Percentiles rank a stretch among this genome's conserved stretches.
Conservation (phyloP, 2,329 filamentous ascomycete species). For the Juglanconis sp. region DNA sequence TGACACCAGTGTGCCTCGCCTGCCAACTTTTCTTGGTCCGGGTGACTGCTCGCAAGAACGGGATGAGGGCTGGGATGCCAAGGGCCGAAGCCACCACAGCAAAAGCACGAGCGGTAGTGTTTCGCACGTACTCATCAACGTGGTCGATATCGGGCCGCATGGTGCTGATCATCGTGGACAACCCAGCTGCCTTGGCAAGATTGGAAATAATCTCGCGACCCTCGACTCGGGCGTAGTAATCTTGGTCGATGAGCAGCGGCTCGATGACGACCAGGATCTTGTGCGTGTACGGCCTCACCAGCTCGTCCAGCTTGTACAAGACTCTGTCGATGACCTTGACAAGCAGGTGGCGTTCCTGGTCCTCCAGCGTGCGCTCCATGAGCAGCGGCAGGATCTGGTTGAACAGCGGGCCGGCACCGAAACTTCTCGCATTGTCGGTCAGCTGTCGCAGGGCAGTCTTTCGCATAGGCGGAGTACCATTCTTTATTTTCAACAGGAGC, state of each 20-base stretch:
- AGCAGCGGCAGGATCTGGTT: conserved; percentile 95
- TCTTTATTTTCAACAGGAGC: conserved; percentile 95
- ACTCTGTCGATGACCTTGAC: conserved; percentile 99
- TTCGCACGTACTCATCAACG: conserved; percentile 95
- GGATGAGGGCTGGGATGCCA: conserved; percentile 89
- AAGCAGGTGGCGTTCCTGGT: conserved; percentile 94
- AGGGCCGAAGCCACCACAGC: conserved; percentile 95
- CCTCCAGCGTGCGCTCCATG: conserved; percentile 97
- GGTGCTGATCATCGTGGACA: conserved; percentile 98
- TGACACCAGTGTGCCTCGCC: conserved; percentile 94
- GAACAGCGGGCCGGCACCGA: conserved; percentile 90
- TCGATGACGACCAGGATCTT: conserved; percentile 99
- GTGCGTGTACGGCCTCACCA: conserved; percentile 94
- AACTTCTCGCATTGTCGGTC: conserved; percentile 94
- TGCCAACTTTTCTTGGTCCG: conserved; percentile 99
- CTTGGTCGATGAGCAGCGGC: conserved; percentile 97
- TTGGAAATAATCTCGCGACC: conserved; percentile 99
- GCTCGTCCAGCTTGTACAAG: conserved; percentile 95
- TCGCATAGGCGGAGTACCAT: conserved; percentile 96
- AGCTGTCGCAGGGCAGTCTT: conserved; percentile 97
- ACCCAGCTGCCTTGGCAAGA: conserved; percentile 89
- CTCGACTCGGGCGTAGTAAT: conserved; percentile 98
- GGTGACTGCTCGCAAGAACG: conserved; percentile 93
- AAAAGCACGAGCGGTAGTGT: conserved; percentile 95
- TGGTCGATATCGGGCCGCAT: conserved; percentile 99